Base-by-base conservation (phyloP, 352 stramenopile genomes). In the Stramenopiles sp. region DNA sequence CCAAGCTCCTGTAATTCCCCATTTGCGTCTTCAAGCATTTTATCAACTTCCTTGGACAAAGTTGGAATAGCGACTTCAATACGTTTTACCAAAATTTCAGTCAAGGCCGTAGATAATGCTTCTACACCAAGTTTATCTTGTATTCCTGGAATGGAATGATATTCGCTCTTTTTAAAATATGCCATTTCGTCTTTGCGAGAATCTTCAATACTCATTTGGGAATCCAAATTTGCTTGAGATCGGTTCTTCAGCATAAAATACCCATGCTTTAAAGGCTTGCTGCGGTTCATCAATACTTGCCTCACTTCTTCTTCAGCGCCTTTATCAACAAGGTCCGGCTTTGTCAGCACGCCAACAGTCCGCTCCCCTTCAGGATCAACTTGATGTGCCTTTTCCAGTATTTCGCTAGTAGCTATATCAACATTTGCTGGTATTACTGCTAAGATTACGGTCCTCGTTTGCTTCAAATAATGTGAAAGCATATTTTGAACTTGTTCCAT, bases 211-310 rank as follows among this genome's bases (percentile, higher is more conserved):
- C 76, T 84, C 34, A 85, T 79, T 1, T 81, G 79, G 4, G 83
- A 80, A 43, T 82, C 80, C 73, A 92, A 78, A 34, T 86, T 85
- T 2, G 81, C 82, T 73, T 93, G 87, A 34, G 82, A 87, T 12
- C 87, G 82, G 48, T 85, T 89, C 80, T 92, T 92, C 32, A 92
- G 83, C n/a, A 89, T 87, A 75, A 93, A 87, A 76, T 92, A 92
- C 1, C 85, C 85, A 3, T 89, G 76, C 34, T 78, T 73, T 74
- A 87, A 85, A 0, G 78, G 73, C 69, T 88, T 88, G 77, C 87
- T 90, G 36, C 82, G 80, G 77, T 89, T 90, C 3, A 86, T 68
- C 49, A 94, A 74, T 31, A 93, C 80, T 2, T 92, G 81, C 37
- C 86, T 79, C 0, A 94, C 84, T 37, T 81, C 76, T 25, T 73